Evolutionary conservation across 768 basidiomycete genomes (phyloP), one percentile per base, ranked within the genome.

Genomic region (Cantharellus cinnabarinus): DNA sequence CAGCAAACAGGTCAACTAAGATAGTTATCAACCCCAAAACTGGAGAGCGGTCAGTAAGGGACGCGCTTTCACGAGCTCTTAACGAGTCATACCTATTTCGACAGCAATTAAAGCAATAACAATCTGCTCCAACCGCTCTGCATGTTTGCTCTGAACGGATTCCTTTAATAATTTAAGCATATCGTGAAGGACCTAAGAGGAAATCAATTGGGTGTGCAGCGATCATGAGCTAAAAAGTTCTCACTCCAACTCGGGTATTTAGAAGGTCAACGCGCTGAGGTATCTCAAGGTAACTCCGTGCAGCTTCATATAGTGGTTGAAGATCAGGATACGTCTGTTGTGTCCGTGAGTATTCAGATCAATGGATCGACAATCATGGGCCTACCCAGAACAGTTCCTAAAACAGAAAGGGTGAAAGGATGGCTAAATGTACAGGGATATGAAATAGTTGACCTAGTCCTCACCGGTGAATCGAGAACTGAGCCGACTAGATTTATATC

Each of bases 401-500:
- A 1, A 29, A 29, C 20, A 29, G 20, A 29, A 29, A 29, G 20
- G 20, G 20, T 29, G 20, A 29, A 29, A 29, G 20, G 20, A 29
- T 29, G 20, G 20, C 20, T 29, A 0, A 29, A 29, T 29, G 20
- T 29, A 29, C 20, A 29, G 20, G 20, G 20, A 29, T 29, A 29
- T 44, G 41, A 39, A 14, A 56, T 51, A 41, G 59, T 44, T 7
- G 60, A 60, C 59, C 59, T 29, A 41, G 60, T 75, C 14, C 85
- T 65, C 68, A 89, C 88, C 37, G 91, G 91, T 41, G 90, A 89
- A 74, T 97, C 91, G 50, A 97, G 73, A n/a, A 95, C 91, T 40
- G 90, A 93, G 53, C 93, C 93, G 58, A 95, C 91, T 51, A 89
- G 85, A 65, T 91, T 90, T 65, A 95, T 93, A 67, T 90, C 93